These are phyloP conservation scores for Alternaria longipes DNA, from an alignment of 2,329 filamentous ascomycete species.

Conservation along the genomic window DNA sequence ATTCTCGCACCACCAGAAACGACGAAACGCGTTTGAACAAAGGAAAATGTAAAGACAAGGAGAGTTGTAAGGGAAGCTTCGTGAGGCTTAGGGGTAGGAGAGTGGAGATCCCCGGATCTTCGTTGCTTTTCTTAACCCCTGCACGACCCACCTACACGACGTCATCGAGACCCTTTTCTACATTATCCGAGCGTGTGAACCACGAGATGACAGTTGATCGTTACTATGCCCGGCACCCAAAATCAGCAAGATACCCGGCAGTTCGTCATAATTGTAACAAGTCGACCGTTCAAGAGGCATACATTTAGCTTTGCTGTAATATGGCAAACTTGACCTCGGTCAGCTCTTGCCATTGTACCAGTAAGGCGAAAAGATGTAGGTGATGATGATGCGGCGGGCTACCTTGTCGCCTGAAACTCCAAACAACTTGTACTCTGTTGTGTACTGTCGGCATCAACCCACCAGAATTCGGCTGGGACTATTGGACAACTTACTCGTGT, in stretches of 20 bases:
- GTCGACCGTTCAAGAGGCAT: too few species aligned
- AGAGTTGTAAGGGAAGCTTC: background rate
- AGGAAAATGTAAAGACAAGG: background rate
- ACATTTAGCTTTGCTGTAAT: too few species aligned
- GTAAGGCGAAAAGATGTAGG: too few species aligned
- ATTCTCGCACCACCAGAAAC: background rate
- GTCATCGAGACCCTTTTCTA: conserved; percentile 15
- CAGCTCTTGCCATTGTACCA: too few species aligned
- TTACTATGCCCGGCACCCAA: background rate
- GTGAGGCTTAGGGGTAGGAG: conserved; percentile 11
- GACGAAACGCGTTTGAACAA: background rate
- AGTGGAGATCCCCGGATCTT: conserved; percentile 20
- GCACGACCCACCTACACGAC: conserved; percentile 1
- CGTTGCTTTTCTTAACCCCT: conserved; percentile 1
- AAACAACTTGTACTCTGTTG: too few species aligned
- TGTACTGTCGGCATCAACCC: too few species aligned
- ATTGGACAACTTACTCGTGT: too few species aligned
- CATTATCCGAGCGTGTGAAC: background rate
- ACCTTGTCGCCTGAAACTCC: too few species aligned
- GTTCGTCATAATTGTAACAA: background rate
- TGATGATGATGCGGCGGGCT: too few species aligned
- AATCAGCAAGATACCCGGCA: background rate
- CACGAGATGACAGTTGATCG: conserved; percentile 2
- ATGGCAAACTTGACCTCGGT: too few species aligned
- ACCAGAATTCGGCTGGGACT: too few species aligned